Base-by-base conservation (phyloP, 768 basidiomycete genomes). In the Pleurotus ostreatus region DNA sequence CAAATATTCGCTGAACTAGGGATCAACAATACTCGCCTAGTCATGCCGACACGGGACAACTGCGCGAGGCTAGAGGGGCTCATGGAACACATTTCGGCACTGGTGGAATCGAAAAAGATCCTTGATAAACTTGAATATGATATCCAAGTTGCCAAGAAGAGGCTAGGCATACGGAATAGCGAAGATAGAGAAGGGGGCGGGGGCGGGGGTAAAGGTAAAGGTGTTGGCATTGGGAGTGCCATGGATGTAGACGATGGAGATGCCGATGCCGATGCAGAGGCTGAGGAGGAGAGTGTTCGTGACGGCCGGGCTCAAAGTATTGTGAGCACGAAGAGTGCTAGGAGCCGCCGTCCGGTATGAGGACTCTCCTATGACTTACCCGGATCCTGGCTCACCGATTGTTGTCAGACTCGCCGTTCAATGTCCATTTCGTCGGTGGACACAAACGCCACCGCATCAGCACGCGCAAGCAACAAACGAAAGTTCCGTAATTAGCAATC, bases 1-100 rank as follows among this genome's bases (percentile, higher is more conserved):
- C 85, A 88, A 57, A 79, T 87, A 12, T 78, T 98, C 13, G 67
- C 78, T 5, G 94, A 98, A 70, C 77, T 95, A 9, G 86, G 88
- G 12, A 73, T 97, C 9, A 79, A 80, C 13, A 77, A 84, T 55
- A 80, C 79, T 13, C 84, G 89, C 9, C 79, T 99, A 49, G 90
- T 96, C 58, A 98, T 98, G 94, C 97, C 97, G 15, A 98, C 97
- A 2, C 79, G 85, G 39, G 85, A 86, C 22, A 97, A 94, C 60
- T 77, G 86, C 53, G 76, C 80, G 52, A 82, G 81, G 61, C 75
- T 94, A 16, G 94, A 97, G 59, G 74, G 77, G 12, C 70, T 98
- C 13, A 64, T 95, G 45, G 85, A 87, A 4, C 84, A 88, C 2
- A 82, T 91, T 1, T 79, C 79, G 3, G 76, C 81, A 11, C 71